phyloP scores from a whole-genome alignment of 805 yeast genomes.

The Maudiozyma turicensis region DNA sequence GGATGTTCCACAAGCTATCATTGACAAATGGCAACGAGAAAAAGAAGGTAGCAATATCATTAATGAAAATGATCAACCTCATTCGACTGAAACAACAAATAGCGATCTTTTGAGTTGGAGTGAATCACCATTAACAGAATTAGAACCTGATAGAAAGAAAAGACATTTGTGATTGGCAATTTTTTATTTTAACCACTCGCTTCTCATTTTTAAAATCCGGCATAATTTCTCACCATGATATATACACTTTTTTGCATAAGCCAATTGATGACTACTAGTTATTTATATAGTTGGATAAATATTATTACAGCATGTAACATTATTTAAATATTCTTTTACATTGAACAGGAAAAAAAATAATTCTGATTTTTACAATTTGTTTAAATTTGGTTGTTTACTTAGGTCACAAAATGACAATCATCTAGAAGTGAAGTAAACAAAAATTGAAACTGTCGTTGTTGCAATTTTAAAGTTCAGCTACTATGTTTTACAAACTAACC shows the following conservation, averaged over 20 bases:
- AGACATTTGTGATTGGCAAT: neutral
- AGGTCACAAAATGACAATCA: no score
- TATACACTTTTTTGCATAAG: neutral
- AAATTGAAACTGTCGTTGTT: no score
- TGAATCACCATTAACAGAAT: neutral
- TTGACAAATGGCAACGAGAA: slow-evolving; percentile 21
- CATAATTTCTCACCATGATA: neutral
- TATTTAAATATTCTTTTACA: neutral
- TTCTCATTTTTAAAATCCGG: neutral
- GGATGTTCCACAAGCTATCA: slow-evolving; percentile 43
- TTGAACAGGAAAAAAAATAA: neutral
- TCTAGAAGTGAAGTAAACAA: no score
- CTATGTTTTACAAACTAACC: no score
- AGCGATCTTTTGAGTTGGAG: neutral
- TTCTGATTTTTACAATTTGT: neutral
- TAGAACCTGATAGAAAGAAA: neutral
- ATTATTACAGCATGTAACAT: neutral
- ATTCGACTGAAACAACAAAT: neutral
- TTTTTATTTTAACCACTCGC: neutral
- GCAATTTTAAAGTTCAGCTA: no score
- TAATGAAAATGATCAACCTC: neutral
- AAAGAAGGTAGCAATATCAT: slow-evolving; percentile 12
- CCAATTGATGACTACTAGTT: neutral
- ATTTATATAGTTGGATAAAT: neutral
- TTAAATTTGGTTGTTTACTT: neutral